These are phyloP conservation scores for Elsinoe perseae DNA, from an alignment of 2,329 filamentous ascomycete species.

Conservation along the genomic window DNA sequence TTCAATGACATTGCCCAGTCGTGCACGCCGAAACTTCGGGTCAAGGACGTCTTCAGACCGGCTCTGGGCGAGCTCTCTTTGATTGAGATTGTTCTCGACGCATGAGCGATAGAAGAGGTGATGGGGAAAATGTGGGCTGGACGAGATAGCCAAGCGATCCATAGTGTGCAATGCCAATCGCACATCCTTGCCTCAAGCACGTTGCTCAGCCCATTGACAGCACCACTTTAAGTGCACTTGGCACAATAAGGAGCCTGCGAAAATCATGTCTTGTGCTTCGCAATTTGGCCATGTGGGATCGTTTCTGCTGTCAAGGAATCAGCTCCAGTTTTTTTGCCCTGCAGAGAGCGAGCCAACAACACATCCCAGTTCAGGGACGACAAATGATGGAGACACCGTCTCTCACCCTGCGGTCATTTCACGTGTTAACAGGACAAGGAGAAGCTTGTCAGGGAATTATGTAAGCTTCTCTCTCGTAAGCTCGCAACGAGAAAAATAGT, in stretches of 20 bases:
- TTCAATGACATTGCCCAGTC: constrained; percentile 20
- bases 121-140: neutral
- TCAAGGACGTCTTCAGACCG: constrained; percentile 18
- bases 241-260: neutral
- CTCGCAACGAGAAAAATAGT: neutral
- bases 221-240: constrained; percentile 3
- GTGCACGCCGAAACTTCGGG: constrained; percentile 19
- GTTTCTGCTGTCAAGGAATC: neutral
- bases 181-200: constrained; percentile 4
- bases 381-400: neutral
- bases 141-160: constrained; percentile 1
- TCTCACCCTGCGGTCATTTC: neutral
- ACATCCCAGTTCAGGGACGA: neutral
- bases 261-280: constrained; percentile 11
- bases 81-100: constrained; percentile 20
- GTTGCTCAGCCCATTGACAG: constrained; percentile 1
- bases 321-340: constrained; percentile 6
- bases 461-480: neutral
- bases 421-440: neutral
- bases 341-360: neutral
- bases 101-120: neutral
- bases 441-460: neutral
- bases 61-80: constrained; percentile 21
- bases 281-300: constrained; percentile 10
- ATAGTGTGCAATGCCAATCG: constrained; percentile 9